Percentiles rank a stretch among this genome's conserved stretches.
phyloP scores from a whole-genome alignment of 345 rosid species.

The Rhodamnia argentea region DNA sequence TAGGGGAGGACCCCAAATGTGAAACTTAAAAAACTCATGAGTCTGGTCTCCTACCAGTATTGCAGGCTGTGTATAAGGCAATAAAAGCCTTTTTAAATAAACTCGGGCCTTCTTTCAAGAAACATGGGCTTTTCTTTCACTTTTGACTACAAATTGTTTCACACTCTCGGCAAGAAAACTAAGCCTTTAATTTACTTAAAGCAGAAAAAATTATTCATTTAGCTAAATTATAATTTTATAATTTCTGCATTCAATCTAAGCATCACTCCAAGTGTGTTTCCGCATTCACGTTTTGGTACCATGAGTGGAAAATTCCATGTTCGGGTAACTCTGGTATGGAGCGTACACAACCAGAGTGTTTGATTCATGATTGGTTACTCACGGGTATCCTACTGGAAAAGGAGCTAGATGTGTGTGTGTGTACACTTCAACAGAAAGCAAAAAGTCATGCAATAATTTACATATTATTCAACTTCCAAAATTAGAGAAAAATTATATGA shows the following conservation, averaged over 20 bases:
- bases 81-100: neutral
- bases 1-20: neutral
- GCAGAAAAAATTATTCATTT: neutral
- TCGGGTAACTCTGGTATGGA: neutral
- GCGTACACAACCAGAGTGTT: neutral
- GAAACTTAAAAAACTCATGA: neutral
- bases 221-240: neutral
- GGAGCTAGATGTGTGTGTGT: neutral
- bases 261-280: neutral
- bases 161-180: neutral
- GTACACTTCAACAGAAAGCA: neutral
- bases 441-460: neutral
- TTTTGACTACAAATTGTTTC: neutral
- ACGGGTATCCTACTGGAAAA: neutral
- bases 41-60: neutral
- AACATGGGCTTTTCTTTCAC: neutral
- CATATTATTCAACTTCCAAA: neutral
- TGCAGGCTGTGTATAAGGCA: neutral
- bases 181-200: neutral
- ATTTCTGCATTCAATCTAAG: neutral
- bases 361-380: neutral
- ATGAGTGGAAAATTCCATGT: neutral
- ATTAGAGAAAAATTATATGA: neutral
- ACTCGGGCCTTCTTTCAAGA: neutral
- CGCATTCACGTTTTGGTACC: neutral